Evolutionary conservation across 768 basidiomycete species (phyloP).

Genomic region (Punctularia strigosozonata): DNA sequence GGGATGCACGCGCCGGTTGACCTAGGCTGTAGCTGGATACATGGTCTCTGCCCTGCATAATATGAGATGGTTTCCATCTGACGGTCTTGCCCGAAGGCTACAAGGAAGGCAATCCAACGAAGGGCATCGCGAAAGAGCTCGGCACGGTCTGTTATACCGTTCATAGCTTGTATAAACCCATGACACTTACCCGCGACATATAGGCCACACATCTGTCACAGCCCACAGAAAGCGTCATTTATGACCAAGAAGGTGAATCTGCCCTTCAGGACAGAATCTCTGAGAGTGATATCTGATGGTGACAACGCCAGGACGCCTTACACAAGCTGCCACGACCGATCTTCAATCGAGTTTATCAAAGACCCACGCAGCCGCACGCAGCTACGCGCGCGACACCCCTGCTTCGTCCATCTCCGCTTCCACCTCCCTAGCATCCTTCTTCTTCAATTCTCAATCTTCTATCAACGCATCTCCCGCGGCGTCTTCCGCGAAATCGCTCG

Average conservation of each 20-base stretch:
- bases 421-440: too few relatives aligned
- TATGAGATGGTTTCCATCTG: not conserved
- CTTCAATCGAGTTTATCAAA: too few relatives aligned
- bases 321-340: too few relatives aligned
- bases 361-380: too few relatives aligned
- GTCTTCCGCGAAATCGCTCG: not conserved
- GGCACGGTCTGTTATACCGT: not conserved
- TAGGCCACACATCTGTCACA: not conserved
- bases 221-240: not conserved
- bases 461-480: too few relatives aligned
- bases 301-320: too few relatives aligned
- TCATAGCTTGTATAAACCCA: too few relatives aligned
- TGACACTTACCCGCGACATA: not conserved
- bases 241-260: not conserved
- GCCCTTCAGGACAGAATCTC: too few relatives aligned
- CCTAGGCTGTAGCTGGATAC: constrained; percentile 1
- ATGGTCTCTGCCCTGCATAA: not conserved
- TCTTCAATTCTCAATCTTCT: too few relatives aligned
- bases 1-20: constrained; percentile 1
- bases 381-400: too few relatives aligned
- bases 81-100: not conserved
- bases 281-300: too few relatives aligned
- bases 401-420: too few relatives aligned
- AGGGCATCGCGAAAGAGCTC: constrained; percentile 1
- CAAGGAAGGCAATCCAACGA: constrained; percentile 1